Evolutionary conservation across 305 asterid species (phyloP).

Genomic region (Andrographis paniculata): DNA sequence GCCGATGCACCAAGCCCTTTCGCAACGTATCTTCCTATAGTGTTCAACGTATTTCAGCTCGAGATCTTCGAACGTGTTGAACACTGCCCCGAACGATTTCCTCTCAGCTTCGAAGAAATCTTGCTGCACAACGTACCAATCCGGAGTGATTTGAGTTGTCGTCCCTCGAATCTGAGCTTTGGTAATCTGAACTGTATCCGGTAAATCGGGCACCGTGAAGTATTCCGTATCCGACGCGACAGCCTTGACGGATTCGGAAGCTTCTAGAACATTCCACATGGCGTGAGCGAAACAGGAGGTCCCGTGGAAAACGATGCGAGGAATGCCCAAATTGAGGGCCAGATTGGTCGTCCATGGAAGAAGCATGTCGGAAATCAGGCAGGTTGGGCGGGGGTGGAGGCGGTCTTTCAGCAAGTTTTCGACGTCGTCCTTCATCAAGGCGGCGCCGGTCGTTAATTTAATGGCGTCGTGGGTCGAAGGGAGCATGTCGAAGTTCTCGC

Average conservation of each 20-base stretch:
- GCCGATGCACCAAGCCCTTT: slow-evolving; percentile 36
- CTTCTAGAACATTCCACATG: slow-evolving; percentile 11
- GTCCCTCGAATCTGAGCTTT: slow-evolving; percentile 25
- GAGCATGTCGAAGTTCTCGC: slow-evolving; percentile 42
- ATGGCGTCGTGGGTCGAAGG: slow-evolving; percentile 11
- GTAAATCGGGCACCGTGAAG: slow-evolving; percentile 36
- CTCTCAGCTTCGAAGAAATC: slow-evolving; percentile 26
- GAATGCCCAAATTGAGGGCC: slow-evolving; percentile 26
- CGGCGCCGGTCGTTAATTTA: slow-evolving; percentile 24
- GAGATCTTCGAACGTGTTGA: slow-evolving; percentile 39
- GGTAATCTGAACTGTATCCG: slow-evolving; percentile 33
- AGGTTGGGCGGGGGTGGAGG: slow-evolving; percentile 28
- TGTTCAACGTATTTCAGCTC: slow-evolving; percentile 34
- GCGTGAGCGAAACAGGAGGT: slow-evolving; percentile 35
- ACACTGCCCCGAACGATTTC: slow-evolving; percentile 37
- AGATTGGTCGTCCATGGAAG: slow-evolving; percentile 34
- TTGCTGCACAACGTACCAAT: slow-evolving; percentile 6
- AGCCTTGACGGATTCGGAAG: slow-evolving; percentile 6
- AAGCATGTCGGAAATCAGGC: slow-evolving; percentile 39
- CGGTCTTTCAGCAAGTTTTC: slow-evolving; percentile 22
- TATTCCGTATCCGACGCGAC: slow-evolving; percentile 26
- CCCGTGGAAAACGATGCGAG: slow-evolving; percentile 42
- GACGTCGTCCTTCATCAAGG: slow-evolving; percentile 27
- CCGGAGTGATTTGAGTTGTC: neutral
- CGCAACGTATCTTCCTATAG: slow-evolving; percentile 17